Percentiles rank a stretch among this genome's conserved stretches.
These are phyloP conservation scores for Starmerella floricola DNA, from an alignment of 805 yeast species.

Conservation along the genomic window DNA sequence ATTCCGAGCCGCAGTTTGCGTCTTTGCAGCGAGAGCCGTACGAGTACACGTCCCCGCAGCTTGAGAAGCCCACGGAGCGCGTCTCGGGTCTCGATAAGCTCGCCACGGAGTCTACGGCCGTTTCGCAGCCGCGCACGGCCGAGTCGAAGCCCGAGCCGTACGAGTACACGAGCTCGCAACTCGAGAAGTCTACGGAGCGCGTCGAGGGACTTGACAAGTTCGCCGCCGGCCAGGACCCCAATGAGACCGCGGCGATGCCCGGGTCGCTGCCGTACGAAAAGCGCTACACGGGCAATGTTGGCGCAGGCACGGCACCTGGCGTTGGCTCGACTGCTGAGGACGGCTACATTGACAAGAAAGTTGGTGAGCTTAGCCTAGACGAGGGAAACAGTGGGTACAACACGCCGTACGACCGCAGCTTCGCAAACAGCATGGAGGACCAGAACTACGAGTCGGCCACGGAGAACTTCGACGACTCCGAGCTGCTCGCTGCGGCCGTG, in stretches of 20 bases:
- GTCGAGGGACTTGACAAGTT: conserved; percentile 3
- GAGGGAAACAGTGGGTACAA: neutral
- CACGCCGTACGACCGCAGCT: neutral
- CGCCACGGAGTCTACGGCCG: neutral
- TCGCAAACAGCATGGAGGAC: neutral
- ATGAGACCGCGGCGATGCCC: conserved; percentile 1
- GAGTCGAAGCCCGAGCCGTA: neutral
- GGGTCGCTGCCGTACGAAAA: conserved; percentile 12
- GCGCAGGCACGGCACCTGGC: no score
- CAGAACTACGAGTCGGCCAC: conserved; percentile 2
- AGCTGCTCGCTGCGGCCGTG: neutral
- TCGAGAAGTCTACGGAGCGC: neutral
- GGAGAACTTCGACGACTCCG: neutral
- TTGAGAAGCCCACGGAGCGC: neutral
- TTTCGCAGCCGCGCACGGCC: neutral
- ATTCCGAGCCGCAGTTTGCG: neutral
- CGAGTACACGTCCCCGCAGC: neutral
- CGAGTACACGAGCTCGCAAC: conserved; percentile 1
- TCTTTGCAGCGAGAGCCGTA: neutral
- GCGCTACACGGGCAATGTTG: neutral
- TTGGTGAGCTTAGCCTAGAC: neutral
- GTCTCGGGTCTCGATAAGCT: neutral
- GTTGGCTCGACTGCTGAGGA: neutral
- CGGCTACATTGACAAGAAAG: neutral
- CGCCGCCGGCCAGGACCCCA: neutral